These are phyloP conservation scores for Ascochyta fabae DNA, from an alignment of 2,329 filamentous ascomycete genomes.

Conservation along the genomic window DNA sequence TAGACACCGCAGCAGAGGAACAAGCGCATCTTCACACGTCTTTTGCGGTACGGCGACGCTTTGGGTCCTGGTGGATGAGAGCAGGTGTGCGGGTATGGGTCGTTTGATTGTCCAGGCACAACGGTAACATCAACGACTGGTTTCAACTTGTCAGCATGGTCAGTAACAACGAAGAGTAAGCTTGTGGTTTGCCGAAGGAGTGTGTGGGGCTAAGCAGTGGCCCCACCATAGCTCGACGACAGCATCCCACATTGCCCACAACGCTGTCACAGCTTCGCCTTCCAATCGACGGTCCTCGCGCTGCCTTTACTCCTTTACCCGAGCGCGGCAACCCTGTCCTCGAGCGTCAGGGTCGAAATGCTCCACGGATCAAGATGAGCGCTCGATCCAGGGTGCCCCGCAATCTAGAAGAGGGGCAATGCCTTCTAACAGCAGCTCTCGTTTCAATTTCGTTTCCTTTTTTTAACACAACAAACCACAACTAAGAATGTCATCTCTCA, in stretches of 20 bases:
- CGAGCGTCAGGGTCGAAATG: constrained; percentile 15
- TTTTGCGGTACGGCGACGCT: not conserved
- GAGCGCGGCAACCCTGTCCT: constrained; percentile 13
- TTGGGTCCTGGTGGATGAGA: not conserved
- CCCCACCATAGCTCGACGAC: constrained; percentile 31
- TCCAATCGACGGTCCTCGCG: constrained; percentile 28
- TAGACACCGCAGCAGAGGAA: constrained; percentile 17
- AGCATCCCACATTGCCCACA: constrained; percentile 8
- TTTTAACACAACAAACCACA: constrained; percentile 9
- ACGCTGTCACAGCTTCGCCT: constrained; percentile 17
- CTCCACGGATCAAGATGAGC: constrained; percentile 20
- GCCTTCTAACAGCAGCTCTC: constrained; percentile 12
- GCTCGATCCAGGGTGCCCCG: constrained; percentile 23
- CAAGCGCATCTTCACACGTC: constrained; percentile 8
- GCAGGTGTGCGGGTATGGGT: not conserved
- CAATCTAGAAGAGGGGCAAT: constrained; percentile 31
- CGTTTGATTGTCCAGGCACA: not conserved
- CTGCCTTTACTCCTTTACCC: constrained; percentile 12
- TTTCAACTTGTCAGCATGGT: not conserved
- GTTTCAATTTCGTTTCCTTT: constrained; percentile 7
- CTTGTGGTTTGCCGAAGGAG: not conserved
- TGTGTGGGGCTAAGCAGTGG: constrained; percentile 16
- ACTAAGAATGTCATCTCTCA: constrained; percentile 46
- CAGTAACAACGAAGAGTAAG: not conserved
- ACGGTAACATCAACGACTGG: too few relatives aligned